phyloP scores from a whole-genome alignment of 1,284 basidiomycete species.

The Takashimella koratensis region DNA sequence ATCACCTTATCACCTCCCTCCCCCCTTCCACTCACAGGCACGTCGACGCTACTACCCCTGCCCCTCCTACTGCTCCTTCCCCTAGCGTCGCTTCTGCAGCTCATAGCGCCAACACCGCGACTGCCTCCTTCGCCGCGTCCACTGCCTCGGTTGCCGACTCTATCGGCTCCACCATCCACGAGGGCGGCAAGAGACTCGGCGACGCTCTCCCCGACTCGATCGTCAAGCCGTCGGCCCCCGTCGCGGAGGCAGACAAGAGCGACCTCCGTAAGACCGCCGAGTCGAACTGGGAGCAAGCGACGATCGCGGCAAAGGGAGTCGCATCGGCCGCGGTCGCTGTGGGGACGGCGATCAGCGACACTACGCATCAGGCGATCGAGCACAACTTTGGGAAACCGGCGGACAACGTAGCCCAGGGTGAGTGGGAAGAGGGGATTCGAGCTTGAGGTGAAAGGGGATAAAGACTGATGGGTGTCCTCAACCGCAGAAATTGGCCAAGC shows the following conservation, averaged over 20 bases:
- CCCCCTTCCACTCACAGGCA: slow-evolving; percentile 16
- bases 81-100: slow-evolving; percentile 11
- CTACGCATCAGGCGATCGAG: slow-evolving; percentile 38
- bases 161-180: slow-evolving; percentile 20
- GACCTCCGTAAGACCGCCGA: slow-evolving; percentile 30
- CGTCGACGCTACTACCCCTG: slow-evolving; percentile 21
- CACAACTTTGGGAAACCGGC: slow-evolving; percentile 32
- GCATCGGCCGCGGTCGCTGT: slow-evolving; percentile 35
- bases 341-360: slow-evolving; percentile 32
- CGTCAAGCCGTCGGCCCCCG: slow-evolving; percentile 13
- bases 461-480: neutral
- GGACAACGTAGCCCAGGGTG: slow-evolving; percentile 36
- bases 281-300: slow-evolving; percentile 40
- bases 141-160: neutral
- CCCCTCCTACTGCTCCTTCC: slow-evolving; percentile 22
- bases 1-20: too few relatives aligned
- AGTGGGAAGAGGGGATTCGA: slow-evolving; percentile 5
- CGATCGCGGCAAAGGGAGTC: slow-evolving; percentile 39
- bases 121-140: slow-evolving; percentile 17
- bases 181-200: slow-evolving; percentile 28
- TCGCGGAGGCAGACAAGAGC: slow-evolving; percentile 26
- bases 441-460: neutral
- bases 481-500: slow-evolving; percentile 33
- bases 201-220: slow-evolving; percentile 22
- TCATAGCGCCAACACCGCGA: slow-evolving; percentile 7